These are phyloP conservation scores for Blumeria graminis DNA, from an alignment of 2,329 filamentous ascomycete genomes.

Conservation along the genomic window DNA sequence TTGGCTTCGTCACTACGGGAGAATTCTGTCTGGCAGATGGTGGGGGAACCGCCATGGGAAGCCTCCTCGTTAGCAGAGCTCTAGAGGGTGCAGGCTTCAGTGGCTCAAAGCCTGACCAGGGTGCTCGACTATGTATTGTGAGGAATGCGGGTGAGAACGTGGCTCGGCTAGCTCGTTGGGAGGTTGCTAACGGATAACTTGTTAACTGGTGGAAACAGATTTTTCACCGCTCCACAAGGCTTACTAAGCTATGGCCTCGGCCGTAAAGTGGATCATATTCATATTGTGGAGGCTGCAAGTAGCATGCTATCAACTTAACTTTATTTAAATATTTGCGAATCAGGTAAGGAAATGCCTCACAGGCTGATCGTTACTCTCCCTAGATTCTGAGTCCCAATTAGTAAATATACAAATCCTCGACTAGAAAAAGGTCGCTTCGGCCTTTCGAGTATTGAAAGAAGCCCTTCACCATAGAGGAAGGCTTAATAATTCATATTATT, in stretches of 20 bases:
- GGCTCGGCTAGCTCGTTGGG: constrained; percentile 61
- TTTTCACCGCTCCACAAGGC: not conserved
- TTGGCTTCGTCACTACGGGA: constrained; percentile 79
- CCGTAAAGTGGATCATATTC: not conserved
- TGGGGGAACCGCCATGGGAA: constrained; percentile 50
- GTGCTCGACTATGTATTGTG: constrained; percentile 46
- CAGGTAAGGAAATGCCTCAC: not conserved
- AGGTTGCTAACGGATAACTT: constrained; percentile 17
- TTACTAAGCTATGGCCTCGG: not conserved
- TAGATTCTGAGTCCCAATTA: no score
- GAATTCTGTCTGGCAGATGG: constrained; percentile 62
- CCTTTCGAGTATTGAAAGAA: no score
- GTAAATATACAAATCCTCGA: no score
- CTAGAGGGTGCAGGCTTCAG: constrained; percentile 17
- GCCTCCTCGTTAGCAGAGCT: constrained; percentile 35
- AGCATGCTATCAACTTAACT: not conserved
- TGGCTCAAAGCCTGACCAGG: constrained; percentile 12
- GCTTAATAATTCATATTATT: no score
- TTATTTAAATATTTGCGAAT: not conserved
- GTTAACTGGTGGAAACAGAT: not conserved
- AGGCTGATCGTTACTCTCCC: no score
- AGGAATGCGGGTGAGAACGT: constrained; percentile 56
- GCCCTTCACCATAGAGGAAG: no score
- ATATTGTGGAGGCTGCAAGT: not conserved
- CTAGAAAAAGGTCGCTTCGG: no score